Conservation (phyloP, 495 filamentous ascomycete species). For the Aspergillus conjunctus region DNA sequence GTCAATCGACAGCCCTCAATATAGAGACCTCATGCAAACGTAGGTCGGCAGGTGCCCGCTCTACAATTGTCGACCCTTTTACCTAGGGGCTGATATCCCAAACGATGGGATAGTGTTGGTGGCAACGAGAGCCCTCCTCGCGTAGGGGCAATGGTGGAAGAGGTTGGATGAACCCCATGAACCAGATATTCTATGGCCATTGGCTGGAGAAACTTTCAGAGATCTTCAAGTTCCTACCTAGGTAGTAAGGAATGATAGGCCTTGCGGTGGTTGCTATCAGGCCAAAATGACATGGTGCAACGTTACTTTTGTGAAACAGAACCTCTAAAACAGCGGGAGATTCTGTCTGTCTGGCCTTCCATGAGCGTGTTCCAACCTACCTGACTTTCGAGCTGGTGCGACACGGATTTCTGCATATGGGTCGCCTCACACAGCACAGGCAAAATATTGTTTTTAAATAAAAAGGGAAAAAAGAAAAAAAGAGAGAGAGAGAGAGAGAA, state of each 20-base stretch:
- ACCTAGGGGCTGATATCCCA: not conserved
- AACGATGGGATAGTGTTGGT: not conserved
- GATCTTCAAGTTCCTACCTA: slow-evolving; percentile 10
- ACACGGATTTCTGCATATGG: slow-evolving; percentile 28
- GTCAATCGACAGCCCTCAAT: slow-evolving; percentile 16
- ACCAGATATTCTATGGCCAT: slow-evolving; percentile 11
- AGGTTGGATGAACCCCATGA: slow-evolving; percentile 13
- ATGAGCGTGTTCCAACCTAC: slow-evolving; percentile 22
- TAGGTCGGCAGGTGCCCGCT: slow-evolving; percentile 26
- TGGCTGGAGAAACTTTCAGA: slow-evolving; percentile 20
- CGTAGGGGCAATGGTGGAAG: slow-evolving; percentile 4
- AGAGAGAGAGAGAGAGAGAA: slow-evolving; percentile 12
- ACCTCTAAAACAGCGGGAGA: slow-evolving; percentile 25
- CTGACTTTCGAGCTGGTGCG: slow-evolving; percentile 21
- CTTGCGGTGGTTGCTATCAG: slow-evolving; percentile 24
- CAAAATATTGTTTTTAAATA: not conserved
- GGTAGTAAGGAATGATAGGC: slow-evolving; percentile 16
- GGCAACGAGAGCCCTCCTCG: slow-evolving; percentile 4
- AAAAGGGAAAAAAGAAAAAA: slow-evolving; percentile 8
- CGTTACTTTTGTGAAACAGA: slow-evolving; percentile 30
- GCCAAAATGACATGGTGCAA: slow-evolving; percentile 19
- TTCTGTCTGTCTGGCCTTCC: slow-evolving; percentile 23
- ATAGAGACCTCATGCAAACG: slow-evolving; percentile 26
- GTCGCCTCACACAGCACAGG: slow-evolving; percentile 22
- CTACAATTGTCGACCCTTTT: slow-evolving; percentile 6